phyloP scores from a whole-genome alignment of 1,284 basidiomycete species.

The Coriolopsis trogii region DNA sequence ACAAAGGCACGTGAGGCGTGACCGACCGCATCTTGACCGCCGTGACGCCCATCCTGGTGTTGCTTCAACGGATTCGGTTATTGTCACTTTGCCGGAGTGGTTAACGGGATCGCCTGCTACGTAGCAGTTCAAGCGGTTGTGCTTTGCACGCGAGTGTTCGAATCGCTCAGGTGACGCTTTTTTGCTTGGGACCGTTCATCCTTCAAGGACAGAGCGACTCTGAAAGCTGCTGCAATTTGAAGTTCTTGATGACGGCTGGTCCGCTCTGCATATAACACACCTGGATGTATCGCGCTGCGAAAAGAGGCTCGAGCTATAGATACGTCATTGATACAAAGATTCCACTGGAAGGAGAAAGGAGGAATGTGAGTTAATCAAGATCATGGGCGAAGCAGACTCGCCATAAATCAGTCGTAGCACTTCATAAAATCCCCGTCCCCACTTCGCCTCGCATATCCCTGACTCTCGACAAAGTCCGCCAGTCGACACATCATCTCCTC shows the following conservation, averaged over 20 bases:
- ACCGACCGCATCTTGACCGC: background rate
- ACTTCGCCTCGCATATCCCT: conserved; percentile 62
- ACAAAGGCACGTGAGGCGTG: background rate
- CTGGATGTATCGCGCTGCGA: too few species aligned
- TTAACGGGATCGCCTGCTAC: conserved; percentile 91
- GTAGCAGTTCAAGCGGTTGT: conserved; percentile 24
- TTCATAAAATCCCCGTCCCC: conserved; percentile 70
- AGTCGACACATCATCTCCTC: conserved; percentile 64
- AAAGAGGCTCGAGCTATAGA: too few species aligned
- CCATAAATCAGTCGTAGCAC: conserved; percentile 42
- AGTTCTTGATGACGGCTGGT: too few species aligned
- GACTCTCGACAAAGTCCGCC: conserved; percentile 71
- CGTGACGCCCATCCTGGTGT: background rate
- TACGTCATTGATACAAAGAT: too few species aligned
- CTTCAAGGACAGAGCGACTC: too few species aligned
- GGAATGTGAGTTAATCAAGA: too few species aligned
- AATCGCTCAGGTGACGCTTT: conserved; percentile 83
- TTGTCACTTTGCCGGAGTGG: conserved; percentile 88
- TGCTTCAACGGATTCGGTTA: background rate
- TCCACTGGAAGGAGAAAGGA: too few species aligned
- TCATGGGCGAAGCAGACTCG: too few species aligned
- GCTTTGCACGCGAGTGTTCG: conserved; percentile 83
- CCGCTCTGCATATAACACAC: too few species aligned
- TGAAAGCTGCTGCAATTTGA: too few species aligned
- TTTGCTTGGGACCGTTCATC: too few species aligned